These are phyloP conservation scores for Nakazawaea holstii DNA, from an alignment of 805 yeast genomes.

Conservation along the genomic window DNA sequence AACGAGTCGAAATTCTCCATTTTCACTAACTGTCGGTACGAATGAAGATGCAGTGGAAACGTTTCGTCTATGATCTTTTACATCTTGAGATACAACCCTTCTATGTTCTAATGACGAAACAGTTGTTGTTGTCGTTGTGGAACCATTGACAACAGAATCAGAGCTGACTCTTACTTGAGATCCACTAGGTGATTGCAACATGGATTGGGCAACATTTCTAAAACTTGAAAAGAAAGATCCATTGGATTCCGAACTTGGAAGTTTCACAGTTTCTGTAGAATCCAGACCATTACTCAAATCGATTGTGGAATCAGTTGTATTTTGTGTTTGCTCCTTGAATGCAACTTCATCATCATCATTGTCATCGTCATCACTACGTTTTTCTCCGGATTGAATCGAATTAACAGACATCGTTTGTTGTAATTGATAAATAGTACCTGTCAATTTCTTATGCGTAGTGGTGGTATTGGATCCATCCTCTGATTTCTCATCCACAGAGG, in stretches of 20 bases:
- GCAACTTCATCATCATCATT: not conserved
- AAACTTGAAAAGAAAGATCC: conserved; percentile 6
- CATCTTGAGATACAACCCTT: conserved; percentile 24
- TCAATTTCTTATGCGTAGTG: not conserved
- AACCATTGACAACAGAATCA: not conserved
- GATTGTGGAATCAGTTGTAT: not conserved
- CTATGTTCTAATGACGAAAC: conserved; percentile 22
- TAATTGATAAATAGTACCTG: conserved; percentile 4
- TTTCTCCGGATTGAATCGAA: not conserved
- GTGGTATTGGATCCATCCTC: not conserved
- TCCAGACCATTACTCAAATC: not conserved
- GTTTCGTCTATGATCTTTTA: conserved; percentile 25
- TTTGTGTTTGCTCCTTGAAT: not conserved
- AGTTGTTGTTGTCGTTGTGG: not conserved
- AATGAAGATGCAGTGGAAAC: conserved; percentile 25
- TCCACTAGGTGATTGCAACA: conserved; percentile 9
- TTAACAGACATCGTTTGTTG: conserved; percentile 4
- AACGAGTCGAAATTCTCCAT: conserved; percentile 16
- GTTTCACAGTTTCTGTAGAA: not conserved
- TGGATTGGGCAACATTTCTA: conserved; percentile 6
- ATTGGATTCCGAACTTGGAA: conserved; percentile 3
- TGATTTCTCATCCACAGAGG: not conserved
- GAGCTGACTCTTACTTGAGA: not conserved
- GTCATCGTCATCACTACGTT: not conserved
- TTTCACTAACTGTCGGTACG: conserved; percentile 18